phyloP scores from a whole-genome alignment of 805 yeast genomes.

The Candida ficus region DNA sequence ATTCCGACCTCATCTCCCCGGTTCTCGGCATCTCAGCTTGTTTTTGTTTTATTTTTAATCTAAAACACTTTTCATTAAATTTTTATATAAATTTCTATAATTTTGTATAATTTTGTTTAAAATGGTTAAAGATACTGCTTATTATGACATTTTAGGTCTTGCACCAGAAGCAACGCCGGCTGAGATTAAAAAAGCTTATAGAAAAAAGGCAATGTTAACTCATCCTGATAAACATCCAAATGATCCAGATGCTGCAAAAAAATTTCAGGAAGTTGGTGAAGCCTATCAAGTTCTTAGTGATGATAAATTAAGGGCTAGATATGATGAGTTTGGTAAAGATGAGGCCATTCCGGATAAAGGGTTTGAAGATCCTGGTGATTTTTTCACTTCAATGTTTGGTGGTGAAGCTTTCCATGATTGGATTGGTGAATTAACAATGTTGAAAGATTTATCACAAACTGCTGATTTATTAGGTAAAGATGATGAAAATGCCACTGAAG shows the following conservation, averaged over 20 bases:
- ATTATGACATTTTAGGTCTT: constrained; percentile 78
- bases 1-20: not conserved
- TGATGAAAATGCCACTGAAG: not conserved
- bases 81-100: no score
- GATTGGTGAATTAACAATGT: constrained; percentile 71
- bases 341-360: constrained; percentile 65
- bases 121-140: constrained; percentile 58
- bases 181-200: constrained; percentile 90
- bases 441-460: constrained; percentile 56
- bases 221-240: constrained; percentile 98
- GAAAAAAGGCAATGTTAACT: constrained; percentile 80
- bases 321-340: constrained; percentile 84
- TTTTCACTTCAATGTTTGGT: constrained; percentile 79
- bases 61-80: no score
- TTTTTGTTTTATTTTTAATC: no score
- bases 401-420: constrained; percentile 75
- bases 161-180: constrained; percentile 62
- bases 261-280: constrained; percentile 68
- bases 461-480: constrained; percentile 39
- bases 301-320: constrained; percentile 56
- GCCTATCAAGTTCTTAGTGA: constrained; percentile 83
- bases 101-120: no score
- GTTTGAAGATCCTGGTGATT: constrained; percentile 81
- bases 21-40: not conserved
- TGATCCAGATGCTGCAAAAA: constrained; percentile 82